Evolutionary conservation across 352 stramenopile species (phyloP), one percentile per base, ranked within the genome.

Genomic region (Phytopythium aichiense): DNA sequence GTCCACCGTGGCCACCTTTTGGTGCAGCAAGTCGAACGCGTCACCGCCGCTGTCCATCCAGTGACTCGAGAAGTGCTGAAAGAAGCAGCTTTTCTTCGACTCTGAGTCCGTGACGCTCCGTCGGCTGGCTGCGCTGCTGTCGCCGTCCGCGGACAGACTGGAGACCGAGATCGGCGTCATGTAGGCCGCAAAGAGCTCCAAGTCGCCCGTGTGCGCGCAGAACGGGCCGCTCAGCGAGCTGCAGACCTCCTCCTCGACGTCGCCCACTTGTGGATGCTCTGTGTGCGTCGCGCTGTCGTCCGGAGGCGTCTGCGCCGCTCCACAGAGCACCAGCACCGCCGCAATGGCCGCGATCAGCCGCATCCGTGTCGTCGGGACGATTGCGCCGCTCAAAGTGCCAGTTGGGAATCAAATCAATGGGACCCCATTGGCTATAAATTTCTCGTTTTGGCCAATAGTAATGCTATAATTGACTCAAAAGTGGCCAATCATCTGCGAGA

Each of bases 1-100:
- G 46, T 89, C 77, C 55, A 84, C 77, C 11, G 49, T 80, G 18
- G 50, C 31, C n/a, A 88, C 77, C 57, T 73, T 59, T 58, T 84
- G 71, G 59, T 66, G 83, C 72, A 87, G 74, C 46, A 91, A 30
- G 62, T 91, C 81, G 72, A 88, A 80, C 37, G 57, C 68, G 35
- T 87, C 76, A 31, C 78, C 78, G 13, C 77, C 74, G 9, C 65
- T 77, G 69, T 91, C 81, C 81, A 91, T 91, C 81, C 81, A 91
- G 51, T 68, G 87, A 33, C 69, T 61, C 25, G 71, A 37, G 40
- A 85, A 88, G 60, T 88, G 78, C 52, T 76, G 80, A 46, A 91
- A 91, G 60, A 89, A 88, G 56, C 81, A 91, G 45, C 64, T 67
- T 48, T 86, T 87, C 13, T 13, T 45, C 28, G 15, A 2, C 2